phyloP scores from a whole-genome alignment of 768 basidiomycete genomes.

The Dioszegia hungarica region DNA sequence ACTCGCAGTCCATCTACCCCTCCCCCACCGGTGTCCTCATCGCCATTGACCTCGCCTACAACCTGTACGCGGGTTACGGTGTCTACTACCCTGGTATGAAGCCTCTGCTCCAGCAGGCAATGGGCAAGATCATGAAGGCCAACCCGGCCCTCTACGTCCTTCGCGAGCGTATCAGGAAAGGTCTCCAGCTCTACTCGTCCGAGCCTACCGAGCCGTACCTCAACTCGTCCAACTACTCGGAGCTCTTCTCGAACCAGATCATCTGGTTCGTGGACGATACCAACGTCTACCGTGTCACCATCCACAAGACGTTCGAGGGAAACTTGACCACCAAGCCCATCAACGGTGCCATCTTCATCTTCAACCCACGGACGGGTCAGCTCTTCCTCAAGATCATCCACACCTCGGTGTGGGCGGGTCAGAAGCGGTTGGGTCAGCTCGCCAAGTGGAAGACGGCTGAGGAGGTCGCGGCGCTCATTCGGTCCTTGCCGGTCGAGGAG shows the following conservation, averaged over 20 bases:
- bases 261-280: constrained; percentile 99
- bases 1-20: constrained; percentile 98
- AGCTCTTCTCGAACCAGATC: constrained; percentile 96
- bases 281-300: constrained; percentile 82
- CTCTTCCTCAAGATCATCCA: constrained; percentile 98
- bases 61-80: constrained; percentile 96
- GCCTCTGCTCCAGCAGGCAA: constrained; percentile 94
- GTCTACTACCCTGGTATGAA: constrained; percentile 99
- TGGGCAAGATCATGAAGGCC: constrained; percentile 99
- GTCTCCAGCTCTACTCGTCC: constrained; percentile 94
- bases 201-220: constrained; percentile 99
- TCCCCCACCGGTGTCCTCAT: constrained; percentile 99
- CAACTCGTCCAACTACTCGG: constrained; percentile 88
- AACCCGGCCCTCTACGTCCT: constrained; percentile 96
- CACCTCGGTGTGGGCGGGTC: constrained; percentile 99
- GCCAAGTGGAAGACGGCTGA: constrained; percentile 95
- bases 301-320: constrained; percentile 99
- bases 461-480: constrained; percentile 96
- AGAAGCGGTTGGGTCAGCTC: constrained; percentile 98
- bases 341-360: constrained; percentile 66
- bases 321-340: constrained; percentile 99
- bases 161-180: constrained; percentile 97
- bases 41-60: constrained; percentile 97
- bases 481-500: constrained; percentile 98
- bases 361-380: constrained; percentile 97